These are phyloP conservation scores for Cajanus cajan DNA, from an alignment of 306 rosid genomes.

Conservation along the genomic window DNA sequence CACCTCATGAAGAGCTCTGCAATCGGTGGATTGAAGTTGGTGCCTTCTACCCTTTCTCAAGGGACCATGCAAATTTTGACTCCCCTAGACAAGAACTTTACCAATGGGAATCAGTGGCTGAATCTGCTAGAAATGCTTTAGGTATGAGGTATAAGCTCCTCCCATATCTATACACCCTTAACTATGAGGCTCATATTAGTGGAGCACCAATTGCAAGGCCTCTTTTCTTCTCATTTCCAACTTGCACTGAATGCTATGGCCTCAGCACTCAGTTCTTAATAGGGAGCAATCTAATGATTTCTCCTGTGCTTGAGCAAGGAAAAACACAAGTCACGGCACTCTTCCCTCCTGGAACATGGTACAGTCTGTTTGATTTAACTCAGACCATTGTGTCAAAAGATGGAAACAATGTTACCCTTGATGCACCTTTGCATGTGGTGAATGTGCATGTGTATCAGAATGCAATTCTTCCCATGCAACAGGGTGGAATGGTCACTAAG, in stretches of 20 bases:
- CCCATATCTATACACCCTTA: slow-evolving; percentile 76
- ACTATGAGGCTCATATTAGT: slow-evolving; percentile 68
- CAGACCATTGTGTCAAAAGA: slow-evolving; percentile 45
- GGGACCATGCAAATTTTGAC: slow-evolving; percentile 81
- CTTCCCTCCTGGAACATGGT: slow-evolving; percentile 90
- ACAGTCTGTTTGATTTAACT: slow-evolving; percentile 65
- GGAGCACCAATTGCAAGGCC: slow-evolving; percentile 96
- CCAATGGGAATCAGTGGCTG: slow-evolving; percentile 87
- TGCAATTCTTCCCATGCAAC: slow-evolving; percentile 80
- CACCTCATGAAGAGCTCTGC: slow-evolving; percentile 74
- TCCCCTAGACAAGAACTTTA: slow-evolving; percentile 95
- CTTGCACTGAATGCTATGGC: slow-evolving; percentile 54
- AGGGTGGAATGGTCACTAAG: slow-evolving; percentile 77
- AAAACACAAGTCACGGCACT: slow-evolving; percentile 66
- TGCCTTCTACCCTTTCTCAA: slow-evolving; percentile 93
- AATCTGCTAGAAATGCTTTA: slow-evolving; percentile 82
- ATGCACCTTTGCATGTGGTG: slow-evolving; percentile 77
- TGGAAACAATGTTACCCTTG: slow-evolving; percentile 64
- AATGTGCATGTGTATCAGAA: slow-evolving; percentile 90
- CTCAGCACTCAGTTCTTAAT: slow-evolving; percentile 80
- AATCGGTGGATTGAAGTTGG: slow-evolving; percentile 96
- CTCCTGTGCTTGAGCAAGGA: slow-evolving; percentile 80
- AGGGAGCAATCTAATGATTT: slow-evolving; percentile 69
- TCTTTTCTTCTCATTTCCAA: slow-evolving; percentile 85
- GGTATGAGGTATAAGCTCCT: slow-evolving; percentile 89